Percentiles rank a stretch among this genome's conserved stretches.
Evolutionary conservation across 768 basidiomycete species (phyloP).

Genomic region (Mrakia blollopis): DNA sequence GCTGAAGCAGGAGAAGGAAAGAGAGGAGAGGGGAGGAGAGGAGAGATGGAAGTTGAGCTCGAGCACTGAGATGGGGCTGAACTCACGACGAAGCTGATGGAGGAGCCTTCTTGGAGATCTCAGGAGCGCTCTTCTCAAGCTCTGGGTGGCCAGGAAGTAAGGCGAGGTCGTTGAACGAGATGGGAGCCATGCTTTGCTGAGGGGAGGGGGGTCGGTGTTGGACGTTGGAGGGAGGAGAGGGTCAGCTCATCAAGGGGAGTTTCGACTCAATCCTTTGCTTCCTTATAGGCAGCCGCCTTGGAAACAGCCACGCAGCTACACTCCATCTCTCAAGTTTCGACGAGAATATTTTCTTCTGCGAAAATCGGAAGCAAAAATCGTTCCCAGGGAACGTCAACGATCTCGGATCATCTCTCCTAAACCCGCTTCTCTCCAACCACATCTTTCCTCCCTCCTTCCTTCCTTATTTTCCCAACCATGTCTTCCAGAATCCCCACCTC

Average conservation of each 20-base stretch:
- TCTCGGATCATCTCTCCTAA: not conserved
- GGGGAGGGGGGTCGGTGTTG: not conserved
- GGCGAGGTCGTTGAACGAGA: not conserved
- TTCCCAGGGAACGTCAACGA: constrained; percentile 2
- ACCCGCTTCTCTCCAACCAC: not conserved
- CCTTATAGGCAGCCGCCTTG: no score
- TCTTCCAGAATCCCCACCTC: constrained; percentile 32
- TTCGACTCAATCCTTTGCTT: no score
- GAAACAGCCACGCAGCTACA: no score
- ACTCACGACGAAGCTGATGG: not conserved
- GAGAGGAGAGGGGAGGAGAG: not conserved
- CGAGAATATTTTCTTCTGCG: no score
- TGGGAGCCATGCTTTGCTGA: not conserved
- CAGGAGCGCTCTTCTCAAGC: not conserved
- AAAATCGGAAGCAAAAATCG: not conserved
- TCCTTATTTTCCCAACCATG: constrained; percentile 6
- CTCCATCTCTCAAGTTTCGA: no score
- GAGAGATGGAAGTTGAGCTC: not conserved
- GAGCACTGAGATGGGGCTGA: not conserved
- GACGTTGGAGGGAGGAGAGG: not conserved
- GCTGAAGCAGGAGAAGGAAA: no score
- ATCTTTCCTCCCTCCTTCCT: not conserved
- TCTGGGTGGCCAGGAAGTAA: not conserved
- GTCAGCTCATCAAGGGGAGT: no score
- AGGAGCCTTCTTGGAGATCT: not conserved